phyloP scores from a whole-genome alignment of 176 grass and related monocot species.

The Triticum timopheevii region DNA sequence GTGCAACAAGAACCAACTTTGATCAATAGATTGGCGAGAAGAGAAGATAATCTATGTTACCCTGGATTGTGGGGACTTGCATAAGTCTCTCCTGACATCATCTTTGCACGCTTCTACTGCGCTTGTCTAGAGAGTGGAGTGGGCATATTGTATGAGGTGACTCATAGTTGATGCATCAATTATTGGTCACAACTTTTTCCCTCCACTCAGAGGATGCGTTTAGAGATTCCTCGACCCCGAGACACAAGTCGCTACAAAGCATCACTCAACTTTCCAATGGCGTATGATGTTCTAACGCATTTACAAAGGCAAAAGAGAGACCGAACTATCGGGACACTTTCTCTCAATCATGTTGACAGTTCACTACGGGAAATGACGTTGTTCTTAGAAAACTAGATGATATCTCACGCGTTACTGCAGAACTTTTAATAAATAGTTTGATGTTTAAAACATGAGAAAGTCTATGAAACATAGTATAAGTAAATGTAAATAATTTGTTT shows the following conservation, averaged over 20 bases:
- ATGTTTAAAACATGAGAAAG: too few relatives aligned
- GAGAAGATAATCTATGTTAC: neutral
- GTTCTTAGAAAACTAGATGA: too few relatives aligned
- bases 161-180: conserved; percentile 6
- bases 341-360: neutral
- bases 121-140: neutral
- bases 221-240: neutral
- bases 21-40: neutral
- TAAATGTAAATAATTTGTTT: too few relatives aligned
- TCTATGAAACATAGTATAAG: too few relatives aligned
- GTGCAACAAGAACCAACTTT: conserved; percentile 16
- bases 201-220: neutral
- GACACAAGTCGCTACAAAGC: neutral
- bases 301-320: neutral
- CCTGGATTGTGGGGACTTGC: neutral
- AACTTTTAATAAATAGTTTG: too few relatives aligned
- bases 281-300: neutral
- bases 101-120: neutral
- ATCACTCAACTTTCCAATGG: neutral
- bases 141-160: too few relatives aligned
- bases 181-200: neutral
- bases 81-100: conserved; percentile 13
- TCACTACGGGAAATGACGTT: neutral
- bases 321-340: neutral
- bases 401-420: too few relatives aligned